Conservation (phyloP, 2,329 filamentous ascomycete species). For the Botrytis fragariae region DNA sequence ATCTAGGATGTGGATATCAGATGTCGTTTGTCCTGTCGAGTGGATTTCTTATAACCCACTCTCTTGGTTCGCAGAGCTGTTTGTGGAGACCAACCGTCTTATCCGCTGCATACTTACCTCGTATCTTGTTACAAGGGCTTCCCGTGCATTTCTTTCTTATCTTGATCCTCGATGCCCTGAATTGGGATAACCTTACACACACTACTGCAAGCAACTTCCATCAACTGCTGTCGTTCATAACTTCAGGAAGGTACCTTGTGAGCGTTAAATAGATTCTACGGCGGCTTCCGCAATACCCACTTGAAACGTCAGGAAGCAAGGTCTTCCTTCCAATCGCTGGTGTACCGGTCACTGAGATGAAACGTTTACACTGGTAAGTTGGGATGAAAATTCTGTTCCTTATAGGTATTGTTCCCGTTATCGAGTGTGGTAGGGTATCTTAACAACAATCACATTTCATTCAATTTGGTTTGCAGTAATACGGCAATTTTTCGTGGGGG, state of each 20-base stretch:
- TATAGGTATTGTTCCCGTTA: not conserved
- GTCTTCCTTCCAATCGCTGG: not conserved
- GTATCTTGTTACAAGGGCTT: not conserved
- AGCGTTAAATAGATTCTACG: not conserved
- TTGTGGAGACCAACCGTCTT: not conserved
- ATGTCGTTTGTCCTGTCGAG: not conserved
- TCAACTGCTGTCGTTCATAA: not conserved
- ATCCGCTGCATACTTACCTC: not conserved
- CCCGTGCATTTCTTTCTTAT: not conserved
- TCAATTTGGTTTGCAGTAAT: not conserved
- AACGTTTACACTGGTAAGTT: not conserved
- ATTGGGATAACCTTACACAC: not conserved
- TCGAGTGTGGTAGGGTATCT: not conserved
- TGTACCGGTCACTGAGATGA: not conserved
- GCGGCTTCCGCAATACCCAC: conserved; percentile 3
- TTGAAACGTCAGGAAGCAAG: not conserved
- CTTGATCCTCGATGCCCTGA: not conserved
- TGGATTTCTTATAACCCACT: not conserved
- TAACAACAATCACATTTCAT: not conserved
- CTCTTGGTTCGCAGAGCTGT: not conserved
- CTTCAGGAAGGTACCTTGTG: not conserved
- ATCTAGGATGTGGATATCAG: not conserved
- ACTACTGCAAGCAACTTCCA: not conserved
- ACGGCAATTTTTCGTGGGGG: not conserved
- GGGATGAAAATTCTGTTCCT: not conserved